Evolutionary conservation across 345 rosid genomes (phyloP).

Genomic region (Litchi chinensis): DNA sequence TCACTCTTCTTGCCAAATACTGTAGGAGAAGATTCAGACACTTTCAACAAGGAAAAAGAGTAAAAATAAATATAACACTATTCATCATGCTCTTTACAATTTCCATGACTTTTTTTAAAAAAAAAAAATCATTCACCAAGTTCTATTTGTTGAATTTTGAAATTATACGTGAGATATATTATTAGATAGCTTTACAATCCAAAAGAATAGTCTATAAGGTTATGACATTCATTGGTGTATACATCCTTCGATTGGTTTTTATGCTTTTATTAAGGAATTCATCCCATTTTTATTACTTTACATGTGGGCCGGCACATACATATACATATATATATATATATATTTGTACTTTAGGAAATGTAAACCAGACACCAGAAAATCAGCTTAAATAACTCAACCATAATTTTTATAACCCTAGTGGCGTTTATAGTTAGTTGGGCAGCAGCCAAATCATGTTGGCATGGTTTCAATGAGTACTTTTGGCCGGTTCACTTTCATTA

Average conservation of each 20-base stretch:
- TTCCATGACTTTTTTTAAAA: neutral
- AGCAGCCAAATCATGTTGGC: neutral
- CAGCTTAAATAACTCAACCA: neutral
- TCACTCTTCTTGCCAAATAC: neutral
- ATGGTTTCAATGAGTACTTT: neutral
- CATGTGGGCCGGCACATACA: too few species aligned
- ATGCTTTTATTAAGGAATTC: too few species aligned
- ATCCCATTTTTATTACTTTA: too few species aligned
- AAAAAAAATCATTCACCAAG: neutral
- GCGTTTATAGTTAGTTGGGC: neutral
- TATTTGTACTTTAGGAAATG: neutral
- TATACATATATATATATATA: too few species aligned
- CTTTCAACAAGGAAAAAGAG: neutral
- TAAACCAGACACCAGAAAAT: neutral
- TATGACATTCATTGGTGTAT: too few species aligned
- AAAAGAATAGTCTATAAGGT: too few species aligned
- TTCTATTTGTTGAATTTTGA: too few species aligned
- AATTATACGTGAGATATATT: too few species aligned
- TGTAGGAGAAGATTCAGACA: neutral
- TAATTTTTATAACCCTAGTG: neutral
- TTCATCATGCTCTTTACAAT: neutral
- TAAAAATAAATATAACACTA: neutral
- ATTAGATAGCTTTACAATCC: too few species aligned
- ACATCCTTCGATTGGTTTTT: too few species aligned
- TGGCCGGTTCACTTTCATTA: neutral